A percentile compares a stretch with the other conserved stretches of the same genome.
phyloP scores from a whole-genome alignment of 192 early-diverging fungal species.

The Lobosporangium transversale region DNA sequence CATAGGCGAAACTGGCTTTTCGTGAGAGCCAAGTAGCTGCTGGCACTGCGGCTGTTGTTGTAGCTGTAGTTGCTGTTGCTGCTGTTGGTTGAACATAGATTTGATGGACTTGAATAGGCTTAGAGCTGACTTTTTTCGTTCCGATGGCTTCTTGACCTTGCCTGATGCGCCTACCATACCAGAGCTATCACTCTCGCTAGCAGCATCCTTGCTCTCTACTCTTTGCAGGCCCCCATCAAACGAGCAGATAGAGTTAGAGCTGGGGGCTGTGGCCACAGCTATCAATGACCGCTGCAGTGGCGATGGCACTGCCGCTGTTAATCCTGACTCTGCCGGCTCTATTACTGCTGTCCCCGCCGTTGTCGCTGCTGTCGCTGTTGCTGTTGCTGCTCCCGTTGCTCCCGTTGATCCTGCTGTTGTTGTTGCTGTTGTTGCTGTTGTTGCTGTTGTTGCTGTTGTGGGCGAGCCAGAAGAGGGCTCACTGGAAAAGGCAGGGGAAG shows the following conservation, averaged over 20 bases:
- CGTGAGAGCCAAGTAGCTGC: neutral
- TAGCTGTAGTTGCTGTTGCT: conserved; percentile 13
- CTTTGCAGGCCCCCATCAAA: conserved; percentile 27
- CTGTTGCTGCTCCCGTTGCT: neutral
- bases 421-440: neutral
- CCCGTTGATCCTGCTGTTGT: too few relatives aligned
- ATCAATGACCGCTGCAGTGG: conserved; percentile 9
- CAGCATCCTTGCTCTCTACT: conserved; percentile 42
- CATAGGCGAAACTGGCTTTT: conserved; percentile 17
- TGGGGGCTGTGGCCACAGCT: conserved; percentile 11
- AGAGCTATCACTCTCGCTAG: conserved; percentile 43
- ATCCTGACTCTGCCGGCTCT: neutral
- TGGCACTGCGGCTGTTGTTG: conserved; percentile 25
- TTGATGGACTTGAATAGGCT: conserved; percentile 53
- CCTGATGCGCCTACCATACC: conserved; percentile 8
- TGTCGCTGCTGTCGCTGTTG: neutral
- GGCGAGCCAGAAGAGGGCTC: neutral
- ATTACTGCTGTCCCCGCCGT: neutral
- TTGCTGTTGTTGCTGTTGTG: neutral
- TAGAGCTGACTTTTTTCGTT: conserved; percentile 29
- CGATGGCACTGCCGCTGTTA: neutral
- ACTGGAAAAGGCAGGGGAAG: neutral
- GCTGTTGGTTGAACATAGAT: conserved; percentile 47
- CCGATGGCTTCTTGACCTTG: conserved; percentile 19
- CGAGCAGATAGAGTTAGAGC: conserved; percentile 25